Conservation (phyloP, 192 early-diverging fungal species). For the Backusella macrospora region DNA sequence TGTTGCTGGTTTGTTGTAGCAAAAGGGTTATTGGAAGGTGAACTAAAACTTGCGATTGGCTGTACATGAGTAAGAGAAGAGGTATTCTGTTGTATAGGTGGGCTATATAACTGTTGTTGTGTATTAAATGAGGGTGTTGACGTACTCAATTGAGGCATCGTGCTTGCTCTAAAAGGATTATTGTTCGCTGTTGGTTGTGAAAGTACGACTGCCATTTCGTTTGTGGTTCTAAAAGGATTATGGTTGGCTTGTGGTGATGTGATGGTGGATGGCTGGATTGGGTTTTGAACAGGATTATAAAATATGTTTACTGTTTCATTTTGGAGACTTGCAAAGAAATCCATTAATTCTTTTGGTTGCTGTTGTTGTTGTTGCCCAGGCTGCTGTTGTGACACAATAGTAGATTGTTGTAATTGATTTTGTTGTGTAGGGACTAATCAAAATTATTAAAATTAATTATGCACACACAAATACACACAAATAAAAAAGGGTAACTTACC, state of each 20-base stretch:
- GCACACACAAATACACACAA: neutral
- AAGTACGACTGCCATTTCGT: neutral
- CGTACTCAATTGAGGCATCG: constrained; percentile 20
- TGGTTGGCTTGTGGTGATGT: neutral
- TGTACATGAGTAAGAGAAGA: neutral
- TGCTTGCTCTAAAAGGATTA: constrained; percentile 33
- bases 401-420: constrained; percentile 13
- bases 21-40: constrained; percentile 8
- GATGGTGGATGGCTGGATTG: neutral
- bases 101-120: neutral
- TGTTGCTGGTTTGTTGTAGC: neutral
- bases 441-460: neutral
- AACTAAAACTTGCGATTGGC: neutral
- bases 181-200: neutral
- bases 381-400: neutral
- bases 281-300: constrained; percentile 18
- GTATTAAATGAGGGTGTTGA: constrained; percentile 10
- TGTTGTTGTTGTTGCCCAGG: neutral
- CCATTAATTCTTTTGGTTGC: constrained; percentile 35
- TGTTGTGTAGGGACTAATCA: constrained; percentile 6
- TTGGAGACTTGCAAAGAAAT: constrained; percentile 39
- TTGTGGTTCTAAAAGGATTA: constrained; percentile 12
- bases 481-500: neutral
- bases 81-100: neutral
- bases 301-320: constrained; percentile 32